A percentile compares a stretch with the other conserved stretches of the same genome.
These are phyloP conservation scores for Blastomyces emzantsi DNA, from an alignment of 2,329 filamentous ascomycete species.

Conservation along the genomic window DNA sequence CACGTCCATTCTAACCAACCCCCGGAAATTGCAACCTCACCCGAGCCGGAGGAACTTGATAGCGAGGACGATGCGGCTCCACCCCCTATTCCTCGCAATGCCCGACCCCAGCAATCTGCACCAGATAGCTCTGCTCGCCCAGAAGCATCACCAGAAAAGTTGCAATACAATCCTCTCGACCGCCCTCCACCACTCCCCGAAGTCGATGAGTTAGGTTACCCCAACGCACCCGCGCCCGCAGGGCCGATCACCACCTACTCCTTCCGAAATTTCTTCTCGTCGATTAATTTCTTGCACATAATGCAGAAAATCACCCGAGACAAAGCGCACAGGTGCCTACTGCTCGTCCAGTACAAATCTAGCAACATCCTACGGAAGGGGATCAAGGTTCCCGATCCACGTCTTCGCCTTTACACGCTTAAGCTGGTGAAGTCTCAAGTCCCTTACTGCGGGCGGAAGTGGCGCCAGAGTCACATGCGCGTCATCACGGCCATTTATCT, in stretches of 20 bases:
- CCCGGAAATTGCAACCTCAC: slow-evolving; percentile 27
- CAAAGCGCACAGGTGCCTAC: slow-evolving; percentile 87
- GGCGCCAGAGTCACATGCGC: slow-evolving; percentile 96
- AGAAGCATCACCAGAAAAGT: slow-evolving; percentile 21
- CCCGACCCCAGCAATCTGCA: slow-evolving; percentile 33
- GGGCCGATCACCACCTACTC: slow-evolving; percentile 70
- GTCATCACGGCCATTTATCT: slow-evolving; percentile 96
- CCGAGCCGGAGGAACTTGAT: slow-evolving; percentile 26
- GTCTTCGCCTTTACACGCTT: slow-evolving; percentile 84
- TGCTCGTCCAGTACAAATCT: slow-evolving; percentile 93
- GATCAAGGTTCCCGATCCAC: slow-evolving; percentile 78
- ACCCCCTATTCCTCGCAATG: slow-evolving; percentile 65
- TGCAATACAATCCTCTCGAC: slow-evolving; percentile 13
- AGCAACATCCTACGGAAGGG: slow-evolving; percentile 86
- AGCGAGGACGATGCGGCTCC: slow-evolving; percentile 66
- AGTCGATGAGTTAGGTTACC: slow-evolving; percentile 83
- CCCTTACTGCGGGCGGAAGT: slow-evolving; percentile 95
- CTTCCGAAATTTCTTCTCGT: slow-evolving; percentile 87
- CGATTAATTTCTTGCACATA: slow-evolving; percentile 89
- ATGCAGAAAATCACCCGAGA: slow-evolving; percentile 97
- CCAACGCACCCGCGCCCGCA: slow-evolving; percentile 52
- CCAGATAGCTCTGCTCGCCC: slow-evolving; percentile 22
- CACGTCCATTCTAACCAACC: slow-evolving; percentile 59
- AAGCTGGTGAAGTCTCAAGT: slow-evolving; percentile 99
- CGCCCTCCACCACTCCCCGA: slow-evolving; percentile 32